Evolutionary conservation across 1,284 basidiomycete species (phyloP).

Genomic region (Puccinia triticina): DNA sequence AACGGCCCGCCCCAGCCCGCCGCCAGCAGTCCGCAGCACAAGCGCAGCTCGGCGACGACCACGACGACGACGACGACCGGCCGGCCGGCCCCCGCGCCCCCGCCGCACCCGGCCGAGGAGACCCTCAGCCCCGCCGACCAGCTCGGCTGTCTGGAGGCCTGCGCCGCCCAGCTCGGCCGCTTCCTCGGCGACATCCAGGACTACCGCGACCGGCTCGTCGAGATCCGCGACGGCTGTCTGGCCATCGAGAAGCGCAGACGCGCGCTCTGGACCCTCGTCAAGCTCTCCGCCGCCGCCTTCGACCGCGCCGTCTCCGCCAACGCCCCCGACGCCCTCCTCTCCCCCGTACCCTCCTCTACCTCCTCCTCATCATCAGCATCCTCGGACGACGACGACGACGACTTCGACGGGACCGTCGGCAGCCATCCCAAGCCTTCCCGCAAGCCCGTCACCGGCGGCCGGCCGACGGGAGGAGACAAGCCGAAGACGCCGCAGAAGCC

Average conservation of each 20-base stretch:
- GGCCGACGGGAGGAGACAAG: too few species aligned
- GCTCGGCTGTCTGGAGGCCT: conserved; percentile 7
- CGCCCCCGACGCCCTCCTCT: neutral
- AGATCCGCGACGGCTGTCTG: conserved; percentile 42
- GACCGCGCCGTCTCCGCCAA: too few species aligned
- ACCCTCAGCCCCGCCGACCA: neutral
- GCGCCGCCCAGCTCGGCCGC: neutral
- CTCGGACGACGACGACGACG: too few species aligned
- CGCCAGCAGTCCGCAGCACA: neutral
- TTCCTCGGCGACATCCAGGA: conserved; percentile 38
- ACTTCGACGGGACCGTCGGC: too few species aligned
- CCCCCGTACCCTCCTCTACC: neutral
- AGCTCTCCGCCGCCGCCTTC: conserved; percentile 4
- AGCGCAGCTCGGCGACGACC: neutral
- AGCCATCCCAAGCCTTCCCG: too few species aligned
- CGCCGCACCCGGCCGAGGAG: too few species aligned
- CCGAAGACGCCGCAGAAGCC: too few species aligned
- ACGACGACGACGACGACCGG: too few species aligned
- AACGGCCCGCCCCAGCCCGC: too few species aligned
- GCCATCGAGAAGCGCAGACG: conserved; percentile 41
- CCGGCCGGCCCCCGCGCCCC: too few species aligned
- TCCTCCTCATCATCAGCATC: too few species aligned
- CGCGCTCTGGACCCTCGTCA: conserved; percentile 39
- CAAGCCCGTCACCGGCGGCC: too few species aligned
- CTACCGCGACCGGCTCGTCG: conserved; percentile 29